Evolutionary conservation across 2,329 filamentous ascomycete species (phyloP), one percentile per base, ranked within the genome.

Genomic region (Pseudopyrenochaeta lycopersici): DNA sequence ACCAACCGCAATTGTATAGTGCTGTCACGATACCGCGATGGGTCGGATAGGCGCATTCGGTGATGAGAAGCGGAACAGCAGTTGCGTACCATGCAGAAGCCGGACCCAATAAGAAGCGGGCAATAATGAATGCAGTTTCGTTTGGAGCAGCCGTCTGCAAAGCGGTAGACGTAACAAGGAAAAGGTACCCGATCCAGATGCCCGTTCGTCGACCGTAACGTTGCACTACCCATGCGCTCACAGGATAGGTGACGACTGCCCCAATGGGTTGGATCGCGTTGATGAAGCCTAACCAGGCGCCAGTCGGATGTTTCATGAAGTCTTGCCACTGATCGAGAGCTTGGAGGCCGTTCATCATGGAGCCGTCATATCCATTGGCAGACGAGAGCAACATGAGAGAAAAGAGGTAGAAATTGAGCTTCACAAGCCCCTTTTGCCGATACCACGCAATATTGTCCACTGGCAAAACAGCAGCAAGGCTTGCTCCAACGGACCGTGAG

Each of bases 21-120:
- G 71, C 65, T 29, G 63, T 78, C 4, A 70, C 47, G 2, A 74
- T 64, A 21, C 68, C 69, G 10, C 78, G 72, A 41, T 80, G 76
- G 0, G 66, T 69, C 1, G 77, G 77, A 38, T 78, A 76, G 0
- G 77, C 75, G 20, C 78, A 67, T 54, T 80, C 78, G 27, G 73
- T 77, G 58, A 80, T 68, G 14, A 79, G 62, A 1, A 78, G 55
- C 2, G 76, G 76, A 1, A 69, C 69, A 0, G 67, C 61, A 1
- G 66, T 71, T 10, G 64, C 65, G 17, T 74, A 71, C 46, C 72
- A 68, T 3, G 67, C 75, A 10, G 68, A 67, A 0, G 71, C 70
- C 18, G 70, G 55, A 2, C 78, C 77, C 5, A 79, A 53, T 29
- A 78, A 67, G 29, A 77, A 63, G 2, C 76, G 71, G 7, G 72